phyloP scores from a whole-genome alignment of 2,329 filamentous ascomycete genomes.

The Pseudocercospora fuligena region DNA sequence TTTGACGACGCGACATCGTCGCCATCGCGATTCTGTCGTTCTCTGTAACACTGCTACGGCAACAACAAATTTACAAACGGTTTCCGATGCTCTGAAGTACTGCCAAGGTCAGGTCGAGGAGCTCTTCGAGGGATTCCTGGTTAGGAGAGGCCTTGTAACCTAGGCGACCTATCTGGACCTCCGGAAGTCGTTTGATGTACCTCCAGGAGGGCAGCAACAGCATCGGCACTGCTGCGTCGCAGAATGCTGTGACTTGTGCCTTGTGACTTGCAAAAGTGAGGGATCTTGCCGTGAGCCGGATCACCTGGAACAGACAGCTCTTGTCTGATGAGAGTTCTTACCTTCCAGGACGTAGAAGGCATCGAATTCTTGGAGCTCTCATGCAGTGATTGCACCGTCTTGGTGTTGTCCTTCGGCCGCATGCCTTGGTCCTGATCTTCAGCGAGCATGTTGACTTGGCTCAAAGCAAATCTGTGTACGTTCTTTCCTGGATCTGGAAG shows the following conservation, averaged over 20 bases:
- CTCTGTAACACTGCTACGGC: no score
- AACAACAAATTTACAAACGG: not conserved
- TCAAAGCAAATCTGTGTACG: no score
- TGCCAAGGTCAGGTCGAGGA: not conserved
- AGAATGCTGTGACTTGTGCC: not conserved
- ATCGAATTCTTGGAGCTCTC: not conserved
- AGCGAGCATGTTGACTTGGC: no score
- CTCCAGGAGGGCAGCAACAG: not conserved
- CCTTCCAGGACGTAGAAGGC: not conserved
- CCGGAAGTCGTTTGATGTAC: conserved; percentile 1
- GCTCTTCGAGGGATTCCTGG: conserved; percentile 2
- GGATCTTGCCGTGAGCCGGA: not conserved
- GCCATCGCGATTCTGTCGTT: not conserved
- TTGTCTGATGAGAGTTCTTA: not conserved
- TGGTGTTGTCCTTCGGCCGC: no score
- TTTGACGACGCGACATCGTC: not conserved
- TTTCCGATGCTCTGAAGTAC: not conserved
- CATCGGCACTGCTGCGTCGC: not conserved
- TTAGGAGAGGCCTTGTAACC: conserved; percentile 4
- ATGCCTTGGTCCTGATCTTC: no score
- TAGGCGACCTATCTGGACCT: not conserved
- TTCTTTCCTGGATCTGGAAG: no score
- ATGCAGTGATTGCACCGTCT: no score
- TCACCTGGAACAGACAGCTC: not conserved
- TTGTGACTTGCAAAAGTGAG: not conserved